Evolutionary conservation across 1,284 basidiomycete genomes (phyloP).

Genomic region (Cryptococcus amylolentus): DNA sequence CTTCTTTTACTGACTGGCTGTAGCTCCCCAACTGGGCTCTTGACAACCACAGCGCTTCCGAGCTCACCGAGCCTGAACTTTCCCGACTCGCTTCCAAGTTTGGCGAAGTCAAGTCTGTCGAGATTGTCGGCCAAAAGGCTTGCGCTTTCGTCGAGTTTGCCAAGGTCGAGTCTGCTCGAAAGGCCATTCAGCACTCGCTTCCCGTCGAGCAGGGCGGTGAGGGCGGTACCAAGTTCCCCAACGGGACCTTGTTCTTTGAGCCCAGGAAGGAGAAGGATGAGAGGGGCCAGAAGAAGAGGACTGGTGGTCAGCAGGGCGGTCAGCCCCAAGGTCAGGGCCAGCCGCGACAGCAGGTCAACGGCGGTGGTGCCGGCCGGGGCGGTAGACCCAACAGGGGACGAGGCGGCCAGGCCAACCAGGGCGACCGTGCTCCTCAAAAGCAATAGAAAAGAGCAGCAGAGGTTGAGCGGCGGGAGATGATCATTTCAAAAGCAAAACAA

Average conservation of each 20-base stretch:
- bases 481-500: background rate
- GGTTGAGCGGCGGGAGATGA: too few relatives aligned
- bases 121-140: slow-evolving; percentile 81
- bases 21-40: slow-evolving; percentile 51
- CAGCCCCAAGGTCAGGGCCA: background rate
- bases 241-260: slow-evolving; percentile 70
- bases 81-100: slow-evolving; percentile 66
- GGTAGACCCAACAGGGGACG: slow-evolving; percentile 6
- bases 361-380: slow-evolving; percentile 4
- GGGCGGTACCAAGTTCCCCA: slow-evolving; percentile 72
- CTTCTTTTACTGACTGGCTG: background rate
- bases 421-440: slow-evolving; percentile 3
- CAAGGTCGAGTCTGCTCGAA: slow-evolving; percentile 71
- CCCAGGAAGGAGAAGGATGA: slow-evolving; percentile 84
- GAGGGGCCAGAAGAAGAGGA: slow-evolving; percentile 45
- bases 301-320: slow-evolving; percentile 1
- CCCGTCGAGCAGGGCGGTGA: slow-evolving; percentile 69
- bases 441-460: too few relatives aligned
- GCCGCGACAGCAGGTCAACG: slow-evolving; percentile 1
- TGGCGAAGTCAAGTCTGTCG: slow-evolving; percentile 80
- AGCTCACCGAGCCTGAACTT: slow-evolving; percentile 66
- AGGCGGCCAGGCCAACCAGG: slow-evolving; percentile 13
- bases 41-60: slow-evolving; percentile 59
- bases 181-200: slow-evolving; percentile 74
- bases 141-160: slow-evolving; percentile 94